Evolutionary conservation across 331 rosid species (phyloP).

Genomic region (Rosa hybrid): DNA sequence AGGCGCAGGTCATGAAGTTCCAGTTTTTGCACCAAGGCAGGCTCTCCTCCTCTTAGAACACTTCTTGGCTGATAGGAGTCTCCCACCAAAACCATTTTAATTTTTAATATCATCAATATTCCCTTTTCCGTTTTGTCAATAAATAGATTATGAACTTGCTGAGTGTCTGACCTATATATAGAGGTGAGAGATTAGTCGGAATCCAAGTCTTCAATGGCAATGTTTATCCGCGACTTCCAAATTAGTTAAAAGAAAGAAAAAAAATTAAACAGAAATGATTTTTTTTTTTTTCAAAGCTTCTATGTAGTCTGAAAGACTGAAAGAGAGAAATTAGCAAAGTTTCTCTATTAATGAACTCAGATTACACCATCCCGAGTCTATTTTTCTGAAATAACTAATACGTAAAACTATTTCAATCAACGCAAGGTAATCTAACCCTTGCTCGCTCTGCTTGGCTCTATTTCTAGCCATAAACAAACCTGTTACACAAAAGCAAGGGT

Average conservation of each 20-base stretch:
- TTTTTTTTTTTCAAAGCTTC: not conserved
- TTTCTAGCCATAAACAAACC: not conserved
- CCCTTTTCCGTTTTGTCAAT: not conserved
- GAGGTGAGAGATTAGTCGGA: not conserved
- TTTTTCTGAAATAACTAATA: too few relatives aligned
- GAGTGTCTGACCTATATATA: not conserved
- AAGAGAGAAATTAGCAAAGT: constrained; percentile 18
- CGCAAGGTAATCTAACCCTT: too few relatives aligned
- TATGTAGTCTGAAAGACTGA: not conserved
- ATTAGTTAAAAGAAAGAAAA: not conserved
- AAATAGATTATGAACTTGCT: not conserved
- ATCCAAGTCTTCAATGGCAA: not conserved
- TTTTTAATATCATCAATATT: constrained; percentile 11
- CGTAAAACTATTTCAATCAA: too few relatives aligned
- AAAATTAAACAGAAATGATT: too few relatives aligned
- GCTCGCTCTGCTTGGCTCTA: not conserved
- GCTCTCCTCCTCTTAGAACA: constrained; percentile 56
- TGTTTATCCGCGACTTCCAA: not conserved
- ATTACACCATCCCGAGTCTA: constrained; percentile 16
- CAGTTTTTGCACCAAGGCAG: constrained; percentile 57
- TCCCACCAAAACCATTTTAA: constrained; percentile 54
- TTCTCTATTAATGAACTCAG: constrained; percentile 20
- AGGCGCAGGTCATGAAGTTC: constrained; percentile 89
- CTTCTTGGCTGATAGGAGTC: constrained; percentile 43
- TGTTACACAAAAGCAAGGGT: not conserved